Base-by-base conservation (phyloP, 2,329 filamentous ascomycete genomes). In the Cadophora sp. region DNA sequence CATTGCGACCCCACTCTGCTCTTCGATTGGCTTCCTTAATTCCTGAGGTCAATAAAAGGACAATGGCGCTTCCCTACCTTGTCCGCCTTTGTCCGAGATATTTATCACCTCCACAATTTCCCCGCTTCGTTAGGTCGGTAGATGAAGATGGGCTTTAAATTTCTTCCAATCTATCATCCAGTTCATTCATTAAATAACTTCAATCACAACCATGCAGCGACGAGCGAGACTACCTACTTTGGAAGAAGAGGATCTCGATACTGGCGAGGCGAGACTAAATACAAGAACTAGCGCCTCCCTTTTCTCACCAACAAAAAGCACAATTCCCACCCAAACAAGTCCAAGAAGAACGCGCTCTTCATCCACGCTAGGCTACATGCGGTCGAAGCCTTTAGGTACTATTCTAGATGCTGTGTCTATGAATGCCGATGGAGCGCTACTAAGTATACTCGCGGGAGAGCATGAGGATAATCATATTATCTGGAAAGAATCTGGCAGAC, bases 221-320 rank as follows among this genome's bases (percentile, higher is more conserved):
- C 30, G n/a, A 13, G 33, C 53, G 11, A 18, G 14, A 36, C 53
- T 33, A 2, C 33, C 53, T 14, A 30, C 33, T 18, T 41, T 51
- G 20, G 64, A 56, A 50, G 64, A 66, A 8, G 58, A 61, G 41
- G 64, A 62, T 30, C 48, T 39, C 13, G 41, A 33, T 18, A 66
- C 64, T 7, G 64, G 59, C 14, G 64, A 66, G 47, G 47, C 59
- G 11, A 51, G 30, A 48, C 39, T 20, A 7, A 51, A 51, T 11
- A 66, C 64, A 8, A 41, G 45, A 47, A 62, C 45, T 59, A 58
- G 48, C 22, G 56, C 64, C 18, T 66, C 64, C 14, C 20, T 62
- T 39, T 62, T 36, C 14, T 36, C 53, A 18, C 24, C 39, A 27
- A 51, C 58, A 13, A 59, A 62, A 30, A 22, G 56, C 18, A 14